Conservation (phyloP, 495 filamentous ascomycete species). For the Talaromyces ruber region DNA sequence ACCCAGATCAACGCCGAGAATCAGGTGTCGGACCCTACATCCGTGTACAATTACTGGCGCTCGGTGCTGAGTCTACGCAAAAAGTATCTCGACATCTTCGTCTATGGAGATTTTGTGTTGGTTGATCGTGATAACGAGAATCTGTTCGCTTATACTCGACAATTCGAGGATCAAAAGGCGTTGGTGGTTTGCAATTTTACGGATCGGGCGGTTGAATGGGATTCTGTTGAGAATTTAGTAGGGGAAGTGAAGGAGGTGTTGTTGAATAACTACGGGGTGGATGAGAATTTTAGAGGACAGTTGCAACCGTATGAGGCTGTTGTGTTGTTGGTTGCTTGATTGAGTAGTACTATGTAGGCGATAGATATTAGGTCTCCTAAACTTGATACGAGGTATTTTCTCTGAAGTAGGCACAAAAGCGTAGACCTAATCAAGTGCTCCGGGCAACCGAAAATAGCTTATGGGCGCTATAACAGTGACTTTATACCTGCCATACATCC, state of each 20-base stretch:
- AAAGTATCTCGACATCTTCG: slow-evolving; percentile 45
- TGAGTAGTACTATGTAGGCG: too few species aligned
- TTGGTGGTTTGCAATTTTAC: slow-evolving; percentile 48
- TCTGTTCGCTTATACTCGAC: slow-evolving; percentile 39
- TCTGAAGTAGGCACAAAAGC: too few species aligned
- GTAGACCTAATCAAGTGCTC: too few species aligned
- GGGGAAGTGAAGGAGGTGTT: slow-evolving; percentile 25
- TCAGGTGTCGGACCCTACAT: slow-evolving; percentile 35
- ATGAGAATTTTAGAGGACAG: slow-evolving; percentile 12
- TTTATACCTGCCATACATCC: too few species aligned
- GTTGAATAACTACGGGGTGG: slow-evolving; percentile 31
- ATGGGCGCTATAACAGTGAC: too few species aligned
- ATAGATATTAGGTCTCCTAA: too few species aligned
- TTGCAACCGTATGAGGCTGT: slow-evolving; percentile 33
- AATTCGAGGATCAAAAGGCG: slow-evolving; percentile 31
- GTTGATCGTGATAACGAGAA: slow-evolving; percentile 35
- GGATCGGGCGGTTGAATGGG: slow-evolving; percentile 28
- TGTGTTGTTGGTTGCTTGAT: slow-evolving; percentile 17
- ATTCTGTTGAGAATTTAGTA: slow-evolving; percentile 23
- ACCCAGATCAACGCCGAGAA: slow-evolving; percentile 39
- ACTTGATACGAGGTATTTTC: too few species aligned
- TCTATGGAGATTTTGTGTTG: slow-evolving; percentile 52
- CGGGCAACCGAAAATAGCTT: too few species aligned
- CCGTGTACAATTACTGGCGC: slow-evolving; percentile 45
- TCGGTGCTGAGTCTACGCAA: slow-evolving; percentile 45